These are phyloP conservation scores for Fraxinus quadrangulata DNA, from an alignment of 257 asterid genomes.

Conservation along the genomic window DNA sequence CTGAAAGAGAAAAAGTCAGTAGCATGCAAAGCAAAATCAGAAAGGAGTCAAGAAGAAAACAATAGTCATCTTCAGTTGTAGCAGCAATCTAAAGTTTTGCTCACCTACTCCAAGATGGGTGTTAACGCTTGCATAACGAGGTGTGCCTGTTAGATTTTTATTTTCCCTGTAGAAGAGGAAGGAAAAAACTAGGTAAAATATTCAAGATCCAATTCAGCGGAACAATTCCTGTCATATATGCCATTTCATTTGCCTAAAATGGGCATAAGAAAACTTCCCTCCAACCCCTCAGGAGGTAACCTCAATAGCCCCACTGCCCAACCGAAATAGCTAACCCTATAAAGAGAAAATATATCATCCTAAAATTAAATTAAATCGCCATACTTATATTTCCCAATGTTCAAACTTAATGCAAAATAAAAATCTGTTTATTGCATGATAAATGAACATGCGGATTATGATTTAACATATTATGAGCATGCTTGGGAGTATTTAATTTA, in stretches of 20 bases:
- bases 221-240: background rate
- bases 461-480: too few species aligned
- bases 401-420: too few species aligned
- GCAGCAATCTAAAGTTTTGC: constrained; percentile 18
- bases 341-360: too few species aligned
- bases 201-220: background rate
- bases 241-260: background rate
- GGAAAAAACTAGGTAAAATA: background rate
- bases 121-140: constrained; percentile 62
- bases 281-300: background rate
- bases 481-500: too few species aligned
- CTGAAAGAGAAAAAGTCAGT: constrained; percentile 22
- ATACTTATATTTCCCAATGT: too few species aligned
- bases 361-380: too few species aligned
- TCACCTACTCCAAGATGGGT: constrained; percentile 62
- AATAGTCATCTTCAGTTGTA: background rate
- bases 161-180: constrained; percentile 44
- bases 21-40: background rate
- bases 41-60: background rate
- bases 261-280: background rate
- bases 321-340: too few species aligned
- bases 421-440: too few species aligned
- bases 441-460: too few species aligned
- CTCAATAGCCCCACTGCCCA: too few species aligned
- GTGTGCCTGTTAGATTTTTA: constrained; percentile 60